Evolutionary conservation across 2,329 filamentous ascomycete genomes (phyloP), one percentile per base, ranked within the genome.

Genomic region (Alternaria sp.): DNA sequence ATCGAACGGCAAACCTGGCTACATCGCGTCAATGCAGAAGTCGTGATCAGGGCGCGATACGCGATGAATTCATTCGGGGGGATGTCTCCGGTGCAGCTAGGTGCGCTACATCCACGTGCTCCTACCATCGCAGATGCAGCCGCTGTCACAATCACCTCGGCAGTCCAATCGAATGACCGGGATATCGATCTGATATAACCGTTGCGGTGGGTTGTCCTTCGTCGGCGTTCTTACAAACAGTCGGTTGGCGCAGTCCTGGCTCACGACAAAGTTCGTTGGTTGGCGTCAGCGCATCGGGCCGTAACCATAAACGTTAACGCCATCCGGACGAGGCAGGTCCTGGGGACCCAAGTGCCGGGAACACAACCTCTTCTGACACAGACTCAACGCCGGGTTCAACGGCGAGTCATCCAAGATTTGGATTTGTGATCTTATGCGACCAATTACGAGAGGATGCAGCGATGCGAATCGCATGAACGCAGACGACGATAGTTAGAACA

Each of bases 211-310:
- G 55, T 60, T 47, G 15, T 55, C 28, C 21, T 40, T 23, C 45
- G 43, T 45, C 51, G 43, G 25, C 30, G 54, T 43, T 52, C 47
- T 36, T 25, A 32, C 8, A 30, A 25, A 56, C n/a, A 46, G 15
- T 28, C 54, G 50, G 46, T 52, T 59, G 54, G 59, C 19, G 59
- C 55, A 45, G 51, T 19, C 25, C 25, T 19, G 54, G 44, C 54
- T 32, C 13, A n/a, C 32, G 43, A 32, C 58, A 61, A 60, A 40
- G 59, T 46, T 25, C 51, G 17, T 43, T 43, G 43, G 25, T 40
- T 56, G 62, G 62, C 54, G 36, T 32, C 26, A 44, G 56, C 47
- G 62, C 59, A 52, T 43, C 61, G 61, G 59, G 59, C 55, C 57
- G 59, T 62, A 54, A 56, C 59, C 45, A 43, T 28, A 43, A 50